Percentiles rank a stretch among this genome's conserved stretches.
These are phyloP conservation scores for Sugiyamaella paludigena DNA, from an alignment of 1,139 yeast genomes.

Conservation along the genomic window DNA sequence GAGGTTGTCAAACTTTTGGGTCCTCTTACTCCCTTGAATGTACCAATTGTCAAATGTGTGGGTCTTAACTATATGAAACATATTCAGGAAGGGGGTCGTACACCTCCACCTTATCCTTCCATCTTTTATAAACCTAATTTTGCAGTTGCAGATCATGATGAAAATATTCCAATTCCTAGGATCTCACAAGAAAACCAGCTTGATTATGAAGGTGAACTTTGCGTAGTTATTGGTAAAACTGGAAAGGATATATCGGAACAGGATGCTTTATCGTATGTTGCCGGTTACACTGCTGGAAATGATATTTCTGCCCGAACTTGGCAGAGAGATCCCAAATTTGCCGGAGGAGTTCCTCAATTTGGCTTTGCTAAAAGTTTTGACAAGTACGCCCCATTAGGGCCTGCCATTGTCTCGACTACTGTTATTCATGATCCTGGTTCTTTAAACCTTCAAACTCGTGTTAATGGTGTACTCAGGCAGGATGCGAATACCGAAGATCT, in stretches of 20 bases:
- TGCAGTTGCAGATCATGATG: conserved; percentile 3
- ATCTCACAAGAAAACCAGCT: conserved; percentile 11
- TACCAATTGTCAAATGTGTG: conserved; percentile 13
- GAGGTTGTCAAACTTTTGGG: conserved; percentile 2
- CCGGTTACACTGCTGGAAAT: conserved; percentile 44
- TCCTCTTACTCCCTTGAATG: conserved; percentile 4
- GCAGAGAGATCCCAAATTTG: conserved; percentile 32
- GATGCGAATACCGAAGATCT: conserved; percentile 40
- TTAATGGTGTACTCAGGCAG: conserved; percentile 41
- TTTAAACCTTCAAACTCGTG: conserved; percentile 31
- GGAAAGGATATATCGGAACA: conserved; percentile 40
- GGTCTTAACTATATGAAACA: conserved; percentile 21
- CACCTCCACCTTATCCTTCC: conserved; percentile 6
- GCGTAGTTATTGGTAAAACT: conserved; percentile 42
- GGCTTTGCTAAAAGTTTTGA: conserved; percentile 43
- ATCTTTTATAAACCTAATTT: conserved; percentile 3
- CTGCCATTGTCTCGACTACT: conserved; percentile 38
- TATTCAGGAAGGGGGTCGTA: conserved; percentile 9
- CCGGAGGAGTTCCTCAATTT: conserved; percentile 39
- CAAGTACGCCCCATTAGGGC: conserved; percentile 42
- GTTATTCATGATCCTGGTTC: conserved; percentile 36
- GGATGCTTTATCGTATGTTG: conserved; percentile 38
- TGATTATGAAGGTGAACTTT: conserved; percentile 15
- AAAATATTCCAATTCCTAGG: conserved; percentile 11
- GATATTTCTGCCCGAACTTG: conserved; percentile 46